These are phyloP conservation scores for Rhodotorula toruloides DNA, from an alignment of 768 basidiomycete species.

Conservation along the genomic window DNA sequence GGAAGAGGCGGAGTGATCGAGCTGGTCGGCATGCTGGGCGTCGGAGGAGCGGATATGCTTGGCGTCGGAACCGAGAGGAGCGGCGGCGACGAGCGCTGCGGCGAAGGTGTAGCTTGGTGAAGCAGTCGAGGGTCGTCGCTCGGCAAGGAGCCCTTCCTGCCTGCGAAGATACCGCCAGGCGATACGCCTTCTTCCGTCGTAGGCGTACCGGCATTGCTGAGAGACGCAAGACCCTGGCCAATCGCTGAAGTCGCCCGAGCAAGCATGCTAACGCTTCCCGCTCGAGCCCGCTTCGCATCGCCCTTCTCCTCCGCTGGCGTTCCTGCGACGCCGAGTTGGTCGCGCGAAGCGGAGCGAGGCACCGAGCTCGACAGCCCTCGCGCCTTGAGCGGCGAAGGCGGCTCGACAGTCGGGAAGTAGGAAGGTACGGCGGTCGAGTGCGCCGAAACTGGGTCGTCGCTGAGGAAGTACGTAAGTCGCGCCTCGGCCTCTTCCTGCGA, in stretches of 20 bases:
- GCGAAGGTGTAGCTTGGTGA: not conserved
- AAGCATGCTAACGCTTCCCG: conserved; percentile 46
- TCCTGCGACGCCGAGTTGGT: not conserved
- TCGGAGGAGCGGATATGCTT: no score
- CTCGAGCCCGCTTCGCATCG: conserved; percentile 50
- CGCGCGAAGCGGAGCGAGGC: not conserved
- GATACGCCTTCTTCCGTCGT: not conserved
- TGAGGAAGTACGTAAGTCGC: conserved; percentile 7
- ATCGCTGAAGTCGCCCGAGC: conserved; percentile 47
- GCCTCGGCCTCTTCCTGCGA: not conserved
- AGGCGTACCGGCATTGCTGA: not conserved
- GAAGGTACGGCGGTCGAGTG: not conserved
- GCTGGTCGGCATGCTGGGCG: no score
- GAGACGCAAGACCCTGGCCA: conserved; percentile 6
- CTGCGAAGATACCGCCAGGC: conserved; percentile 2
- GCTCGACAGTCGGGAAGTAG: conserved; percentile 19
- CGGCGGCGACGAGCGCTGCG: not conserved
- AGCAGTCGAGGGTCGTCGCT: not conserved
- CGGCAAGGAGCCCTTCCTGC: conserved; percentile 19
- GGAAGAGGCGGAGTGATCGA: no score
- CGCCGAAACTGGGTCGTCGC: not conserved
- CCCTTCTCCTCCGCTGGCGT: conserved; percentile 51
- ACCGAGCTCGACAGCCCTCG: not conserved
- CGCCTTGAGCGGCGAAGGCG: not conserved
- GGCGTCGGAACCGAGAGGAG: not conserved